These are phyloP conservation scores for Platanthera guangdongensis DNA, from an alignment of 106 monocot species.

Conservation along the genomic window DNA sequence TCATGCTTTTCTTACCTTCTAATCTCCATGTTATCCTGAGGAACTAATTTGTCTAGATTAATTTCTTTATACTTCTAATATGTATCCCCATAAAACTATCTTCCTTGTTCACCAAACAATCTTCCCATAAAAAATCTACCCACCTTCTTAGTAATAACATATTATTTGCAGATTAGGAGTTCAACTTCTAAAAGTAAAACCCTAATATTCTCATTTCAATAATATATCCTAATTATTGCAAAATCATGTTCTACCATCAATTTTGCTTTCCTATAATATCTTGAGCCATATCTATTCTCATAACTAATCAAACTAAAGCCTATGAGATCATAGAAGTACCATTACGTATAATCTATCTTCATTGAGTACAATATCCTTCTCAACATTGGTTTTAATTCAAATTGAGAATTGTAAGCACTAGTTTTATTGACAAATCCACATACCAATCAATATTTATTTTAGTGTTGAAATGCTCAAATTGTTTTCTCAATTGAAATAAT, in stretches of 20 bases:
- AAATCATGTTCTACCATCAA: neutral
- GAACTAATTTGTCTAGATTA: neutral
- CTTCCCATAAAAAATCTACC: neutral
- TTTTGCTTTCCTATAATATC: neutral
- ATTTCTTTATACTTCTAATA: neutral
- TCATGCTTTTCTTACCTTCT: neutral
- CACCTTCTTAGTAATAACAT: neutral
- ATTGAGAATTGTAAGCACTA: neutral
- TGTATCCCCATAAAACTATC: neutral
- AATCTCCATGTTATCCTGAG: neutral
- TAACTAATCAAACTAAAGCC: neutral
- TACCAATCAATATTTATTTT: neutral
- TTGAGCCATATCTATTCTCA: neutral
- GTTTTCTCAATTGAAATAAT: too few relatives aligned
- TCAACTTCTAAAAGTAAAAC: neutral
- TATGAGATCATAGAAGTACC: neutral
- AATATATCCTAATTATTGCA: neutral
- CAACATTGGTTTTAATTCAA: too few relatives aligned
- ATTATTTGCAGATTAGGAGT: neutral
- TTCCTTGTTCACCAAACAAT: neutral
- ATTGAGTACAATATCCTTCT: too few relatives aligned
- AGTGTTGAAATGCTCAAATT: too few relatives aligned
- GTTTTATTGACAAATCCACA: neutral
- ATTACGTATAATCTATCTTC: neutral
- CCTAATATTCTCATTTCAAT: neutral